Evolutionary conservation across 805 yeast genomes (phyloP), one percentile per base, ranked within the genome.

Genomic region (Candida rishiriensis): DNA sequence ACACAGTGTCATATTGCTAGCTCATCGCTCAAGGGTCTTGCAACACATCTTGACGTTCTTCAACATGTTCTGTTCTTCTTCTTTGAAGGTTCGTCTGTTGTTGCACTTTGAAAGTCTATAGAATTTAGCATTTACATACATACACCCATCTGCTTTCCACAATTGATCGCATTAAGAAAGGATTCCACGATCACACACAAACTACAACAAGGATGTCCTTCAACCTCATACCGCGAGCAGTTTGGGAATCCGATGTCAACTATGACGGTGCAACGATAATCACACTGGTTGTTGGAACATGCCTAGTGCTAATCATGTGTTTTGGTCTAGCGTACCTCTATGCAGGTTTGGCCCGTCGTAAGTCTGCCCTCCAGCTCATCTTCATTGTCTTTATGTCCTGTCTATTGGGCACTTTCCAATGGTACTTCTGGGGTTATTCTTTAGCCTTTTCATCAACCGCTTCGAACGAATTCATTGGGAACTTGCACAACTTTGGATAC

Each of bases 381-480:
- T 88, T 95, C 85, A 79, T 83, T 9, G 80, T 79, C n/a, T 61
- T 88, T 34, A 76, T 83, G 75, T 76, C 88, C 6, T 80, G 86
- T 6, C 73, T 84, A 51, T 79, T 88, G 8, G 53, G 54, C 10
- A 47, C 56, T 16, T 79, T 89, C 59, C 96, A 89, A 61, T 91
- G 98, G 98, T 91, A 89, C 65, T 88, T 91, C 61, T 93, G 98
- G 97, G 97, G 97, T n/a, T 90, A 88, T 62, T 88, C 97, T 0
- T 67, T 91, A 36, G 95, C 98, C 3, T 89, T 93, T 57, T 80
- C 91, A 0, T 56, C 73, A n/a, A 76, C 85, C 0, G 88, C 96
- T 2, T 70, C 83, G 30, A 89, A 90, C 64, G 80, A 83, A 36
- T 93, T 83, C 63, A 91, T 91, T 54, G 99, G 99, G 6, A 83